Evolutionary conservation across 371 early-diverging fungal species (phyloP), one percentile per base, ranked within the genome.

Genomic region (Smittium culicis): DNA sequence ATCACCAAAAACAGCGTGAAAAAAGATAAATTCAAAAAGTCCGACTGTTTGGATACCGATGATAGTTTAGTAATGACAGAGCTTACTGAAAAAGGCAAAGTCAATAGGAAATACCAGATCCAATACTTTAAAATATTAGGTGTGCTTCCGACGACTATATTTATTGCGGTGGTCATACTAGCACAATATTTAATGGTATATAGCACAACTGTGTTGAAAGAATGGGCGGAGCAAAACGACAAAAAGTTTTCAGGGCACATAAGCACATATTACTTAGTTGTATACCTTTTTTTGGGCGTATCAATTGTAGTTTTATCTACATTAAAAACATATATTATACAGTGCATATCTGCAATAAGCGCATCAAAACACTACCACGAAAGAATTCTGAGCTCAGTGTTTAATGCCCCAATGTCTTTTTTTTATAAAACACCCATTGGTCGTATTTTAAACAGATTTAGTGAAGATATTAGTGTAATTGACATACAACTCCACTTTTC

Each of bases 391-490:
- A 65, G 76, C 34, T 70, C 83, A 0, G 82, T 88, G 0, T 79
- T 88, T 20, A 84, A 80, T 58, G 87, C 89, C 0, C 84, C 83
- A n/a, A 74, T 91, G 29, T 80, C 86, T 17, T 93, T 94, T 79
- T 92, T 93, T 73, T 93, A 94, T 62, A 83, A 78, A 54, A 94
- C 92, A 0, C 88, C 94, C 5, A 71, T 90, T 20, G 92, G 91
- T 33, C 86, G 93, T 27, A 89, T 96, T 65, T 79, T 94, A 78
- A 90, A 87, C 71, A 81, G 96, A 3, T 93, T 95, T 69, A 82
- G 85, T 67, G 88, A 89, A 72, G 96, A 95, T 71, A 86, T 90
- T 66, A 88, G 88, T 66, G 78, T 85, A 0, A 73, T 89, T 11
- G 94, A 94, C 69, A 86, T 82, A 56, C 14, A 45, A 45, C 45